Percentiles rank a stretch among this genome's conserved stretches.
phyloP scores from a whole-genome alignment of 2,329 filamentous ascomycete genomes.

The Exophiala alcalophila region DNA sequence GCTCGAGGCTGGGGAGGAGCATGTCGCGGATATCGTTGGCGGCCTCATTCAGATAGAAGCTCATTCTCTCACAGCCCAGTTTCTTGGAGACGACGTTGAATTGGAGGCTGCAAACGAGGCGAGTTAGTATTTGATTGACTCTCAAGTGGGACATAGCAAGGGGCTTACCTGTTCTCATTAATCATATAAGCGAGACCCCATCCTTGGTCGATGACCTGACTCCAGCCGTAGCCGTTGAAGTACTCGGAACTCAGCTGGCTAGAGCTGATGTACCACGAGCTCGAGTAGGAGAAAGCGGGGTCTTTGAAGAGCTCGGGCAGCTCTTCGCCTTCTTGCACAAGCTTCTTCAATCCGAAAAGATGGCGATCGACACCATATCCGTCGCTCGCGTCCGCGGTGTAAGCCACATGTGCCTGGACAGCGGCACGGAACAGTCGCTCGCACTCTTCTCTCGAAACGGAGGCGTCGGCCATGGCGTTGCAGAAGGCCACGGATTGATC shows the following conservation, averaged over 20 bases:
- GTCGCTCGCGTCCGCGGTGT: slow-evolving; percentile 84
- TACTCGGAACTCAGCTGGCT: slow-evolving; percentile 92
- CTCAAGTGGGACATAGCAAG: not conserved
- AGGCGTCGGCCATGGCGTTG: slow-evolving; percentile 73
- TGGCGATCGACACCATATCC: slow-evolving; percentile 94
- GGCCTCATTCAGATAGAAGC: slow-evolving; percentile 91
- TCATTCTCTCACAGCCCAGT: slow-evolving; percentile 87
- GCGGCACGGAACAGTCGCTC: slow-evolving; percentile 78
- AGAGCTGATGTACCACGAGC: slow-evolving; percentile 84
- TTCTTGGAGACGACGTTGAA: slow-evolving; percentile 98
- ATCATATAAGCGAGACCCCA: slow-evolving; percentile 99
- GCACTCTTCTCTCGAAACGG: slow-evolving; percentile 61
- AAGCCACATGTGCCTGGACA: slow-evolving; percentile 77
- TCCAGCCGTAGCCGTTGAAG: slow-evolving; percentile 99
- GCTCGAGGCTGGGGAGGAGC: slow-evolving; percentile 73
- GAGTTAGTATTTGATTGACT: slow-evolving; percentile 28
- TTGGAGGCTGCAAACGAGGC: slow-evolving; percentile 64
- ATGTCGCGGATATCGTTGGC: slow-evolving; percentile 85
- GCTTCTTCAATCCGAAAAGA: slow-evolving; percentile 94
- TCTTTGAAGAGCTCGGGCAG: slow-evolving; percentile 82
- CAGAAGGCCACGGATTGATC: slow-evolving; percentile 92
- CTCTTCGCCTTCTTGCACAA: slow-evolving; percentile 75
- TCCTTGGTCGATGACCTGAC: slow-evolving; percentile 91
- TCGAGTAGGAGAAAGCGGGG: slow-evolving; percentile 77
- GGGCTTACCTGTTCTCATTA: slow-evolving; percentile 82